phyloP scores from a whole-genome alignment of 192 early-diverging fungal genomes.

The Kickxella alabastrina region DNA sequence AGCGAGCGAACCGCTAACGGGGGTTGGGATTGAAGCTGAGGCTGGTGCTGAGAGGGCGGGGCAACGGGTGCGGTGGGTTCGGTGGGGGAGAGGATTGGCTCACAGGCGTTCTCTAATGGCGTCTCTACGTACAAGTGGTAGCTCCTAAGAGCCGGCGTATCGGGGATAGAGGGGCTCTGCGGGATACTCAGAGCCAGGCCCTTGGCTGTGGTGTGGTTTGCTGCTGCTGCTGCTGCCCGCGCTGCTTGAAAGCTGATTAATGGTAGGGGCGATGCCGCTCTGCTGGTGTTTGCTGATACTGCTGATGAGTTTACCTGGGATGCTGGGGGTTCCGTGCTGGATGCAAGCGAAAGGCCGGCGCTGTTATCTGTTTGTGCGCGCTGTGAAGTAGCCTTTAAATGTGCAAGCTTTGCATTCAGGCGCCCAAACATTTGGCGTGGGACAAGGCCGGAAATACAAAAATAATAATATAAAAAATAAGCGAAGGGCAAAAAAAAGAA shows the following conservation, averaged over 20 bases:
- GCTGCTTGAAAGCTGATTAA: constrained; percentile 39
- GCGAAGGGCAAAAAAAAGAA: neutral
- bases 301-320: neutral
- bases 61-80: neutral
- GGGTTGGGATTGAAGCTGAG: no score
- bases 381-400: constrained; percentile 45
- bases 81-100: constrained; percentile 20
- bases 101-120: constrained; percentile 29
- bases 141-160: constrained; percentile 29
- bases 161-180: constrained; percentile 4
- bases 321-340: constrained; percentile 6
- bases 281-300: constrained; percentile 16
- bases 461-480: no score
- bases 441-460: constrained; percentile 5
- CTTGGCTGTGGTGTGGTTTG: constrained; percentile 14
- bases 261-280: constrained; percentile 32
- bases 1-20: constrained; percentile 9
- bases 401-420: constrained; percentile 52
- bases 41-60: neutral
- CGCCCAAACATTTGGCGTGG: constrained; percentile 50
- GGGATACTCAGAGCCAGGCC: constrained; percentile 19
- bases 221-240: constrained; percentile 23
- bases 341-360: constrained; percentile 26
- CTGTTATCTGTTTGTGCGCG: constrained; percentile 36
- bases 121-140: constrained; percentile 49